These are phyloP conservation scores for Cutaneotrichosporon cavernicola DNA, from an alignment of 1,284 basidiomycete species.

Conservation along the genomic window DNA sequence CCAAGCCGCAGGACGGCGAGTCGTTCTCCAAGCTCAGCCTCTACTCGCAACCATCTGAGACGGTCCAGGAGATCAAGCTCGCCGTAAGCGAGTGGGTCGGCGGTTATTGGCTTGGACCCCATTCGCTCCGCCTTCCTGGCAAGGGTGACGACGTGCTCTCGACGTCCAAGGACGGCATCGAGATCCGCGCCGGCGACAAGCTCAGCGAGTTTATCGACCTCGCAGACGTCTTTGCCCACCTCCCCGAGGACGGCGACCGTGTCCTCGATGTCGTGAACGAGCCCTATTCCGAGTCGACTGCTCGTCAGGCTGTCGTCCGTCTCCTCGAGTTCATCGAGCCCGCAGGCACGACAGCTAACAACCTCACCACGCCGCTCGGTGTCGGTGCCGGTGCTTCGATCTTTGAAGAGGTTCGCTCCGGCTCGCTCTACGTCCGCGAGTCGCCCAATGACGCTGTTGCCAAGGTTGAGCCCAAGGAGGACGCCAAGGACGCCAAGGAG, in stretches of 20 bases:
- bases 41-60: constrained; percentile 48
- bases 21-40: constrained; percentile 40
- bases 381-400: constrained; percentile 55
- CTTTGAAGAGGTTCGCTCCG: constrained; percentile 56
- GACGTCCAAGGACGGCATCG: constrained; percentile 45
- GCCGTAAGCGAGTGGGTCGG: constrained; percentile 52
- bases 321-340: constrained; percentile 56
- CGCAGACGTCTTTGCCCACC: constrained; percentile 51
- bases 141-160: constrained; percentile 27
- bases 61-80: constrained; percentile 53
- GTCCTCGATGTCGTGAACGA: constrained; percentile 53
- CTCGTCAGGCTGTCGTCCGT: constrained; percentile 56
- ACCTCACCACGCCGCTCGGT: constrained; percentile 51
- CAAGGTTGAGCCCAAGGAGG: constrained; percentile 29
- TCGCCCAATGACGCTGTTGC: constrained; percentile 42
- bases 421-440: constrained; percentile 39
- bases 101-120: constrained; percentile 55
- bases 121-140: constrained; percentile 49
- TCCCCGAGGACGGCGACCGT: constrained; percentile 39
- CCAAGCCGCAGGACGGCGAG: constrained; percentile 34
- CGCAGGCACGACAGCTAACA: constrained; percentile 51
- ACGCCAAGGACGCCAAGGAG: constrained; percentile 38
- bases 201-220: constrained; percentile 54
- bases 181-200: constrained; percentile 49
- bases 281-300: constrained; percentile 57